phyloP scores from a whole-genome alignment of 2,329 filamentous ascomycete species.

The Pestalotiopsis fici region DNA sequence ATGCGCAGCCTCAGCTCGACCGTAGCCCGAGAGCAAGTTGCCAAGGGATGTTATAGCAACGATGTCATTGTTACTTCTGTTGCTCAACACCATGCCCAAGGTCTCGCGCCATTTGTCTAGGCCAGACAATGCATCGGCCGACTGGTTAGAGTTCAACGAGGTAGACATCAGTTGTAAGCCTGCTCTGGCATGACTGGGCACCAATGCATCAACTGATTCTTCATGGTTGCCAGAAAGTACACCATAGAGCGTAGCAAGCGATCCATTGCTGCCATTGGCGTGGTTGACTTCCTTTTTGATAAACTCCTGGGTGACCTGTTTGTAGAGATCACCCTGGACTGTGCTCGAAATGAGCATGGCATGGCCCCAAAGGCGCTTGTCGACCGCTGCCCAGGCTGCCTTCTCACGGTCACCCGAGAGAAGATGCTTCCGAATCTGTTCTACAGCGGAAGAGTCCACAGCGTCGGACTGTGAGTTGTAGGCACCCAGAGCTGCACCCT shows the following conservation, averaged over 20 bases:
- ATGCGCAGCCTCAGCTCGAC: conserved; percentile 87
- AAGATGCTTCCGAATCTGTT: conserved; percentile 72
- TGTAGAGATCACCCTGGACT: conserved; percentile 78
- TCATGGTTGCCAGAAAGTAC: conserved; percentile 92
- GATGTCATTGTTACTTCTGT: conserved; percentile 79
- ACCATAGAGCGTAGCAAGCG: conserved; percentile 88
- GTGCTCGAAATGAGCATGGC: conserved; percentile 85
- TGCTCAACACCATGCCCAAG: conserved; percentile 80
- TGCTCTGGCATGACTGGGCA: conserved; percentile 87
- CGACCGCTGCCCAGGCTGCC: conserved; percentile 90
- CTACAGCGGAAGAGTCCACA: conserved; percentile 68
- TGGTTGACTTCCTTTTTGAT: conserved; percentile 92
- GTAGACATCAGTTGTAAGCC: conserved; percentile 89
- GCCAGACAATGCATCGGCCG: conserved; percentile 77
- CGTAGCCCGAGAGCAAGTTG: conserved; percentile 80
- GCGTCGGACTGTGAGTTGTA: conserved; percentile 60
- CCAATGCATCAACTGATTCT: conserved; percentile 93
- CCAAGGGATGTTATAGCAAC: conserved; percentile 80
- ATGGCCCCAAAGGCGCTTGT: conserved; percentile 94
- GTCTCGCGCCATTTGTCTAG: conserved; percentile 95
- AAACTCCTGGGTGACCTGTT: conserved; percentile 92
- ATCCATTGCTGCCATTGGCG: conserved; percentile 76
- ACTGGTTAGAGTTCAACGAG: conserved; percentile 58
- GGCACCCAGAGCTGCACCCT: conserved; percentile 36
- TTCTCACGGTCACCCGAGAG: conserved; percentile 83